Percentiles rank a stretch among this genome's conserved stretches.
Conservation (phyloP, 202 grass and related monocot species). For the Bolboschoenoplectus hybrid region DNA sequence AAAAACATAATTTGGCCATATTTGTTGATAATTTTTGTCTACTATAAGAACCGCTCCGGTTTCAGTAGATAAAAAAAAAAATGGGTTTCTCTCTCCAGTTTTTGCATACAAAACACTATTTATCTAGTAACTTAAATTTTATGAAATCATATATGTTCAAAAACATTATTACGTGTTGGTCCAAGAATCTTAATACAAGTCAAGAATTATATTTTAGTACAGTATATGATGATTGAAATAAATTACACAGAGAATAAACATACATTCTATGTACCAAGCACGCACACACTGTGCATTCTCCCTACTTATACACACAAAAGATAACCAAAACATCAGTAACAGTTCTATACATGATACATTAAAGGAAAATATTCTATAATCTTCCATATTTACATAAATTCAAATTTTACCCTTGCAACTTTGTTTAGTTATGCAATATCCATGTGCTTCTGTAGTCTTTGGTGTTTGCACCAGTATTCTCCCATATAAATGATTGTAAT, state of each 20-base stretch:
- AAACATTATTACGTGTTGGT: neutral
- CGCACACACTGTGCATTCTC: constrained; percentile 6
- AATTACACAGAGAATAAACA: constrained; percentile 1
- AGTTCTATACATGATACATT: neutral
- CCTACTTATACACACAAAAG: constrained; percentile 25
- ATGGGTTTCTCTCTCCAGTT: too few relatives aligned
- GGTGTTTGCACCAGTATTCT: neutral
- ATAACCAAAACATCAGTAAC: neutral
- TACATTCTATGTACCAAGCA: neutral
- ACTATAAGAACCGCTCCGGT: too few relatives aligned
- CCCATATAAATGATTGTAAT: neutral
- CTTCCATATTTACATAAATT: constrained; percentile 3
- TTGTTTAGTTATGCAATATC: constrained; percentile 10
- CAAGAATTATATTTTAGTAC: neutral
- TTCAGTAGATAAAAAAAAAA: too few relatives aligned
- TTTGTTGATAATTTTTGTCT: too few relatives aligned
- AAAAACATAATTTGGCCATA: too few relatives aligned
- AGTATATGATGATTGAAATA: neutral
- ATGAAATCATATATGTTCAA: neutral
- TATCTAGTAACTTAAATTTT: neutral
- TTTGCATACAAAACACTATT: too few relatives aligned
- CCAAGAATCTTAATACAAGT: neutral
- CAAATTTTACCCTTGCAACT: neutral
- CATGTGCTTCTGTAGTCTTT: constrained; percentile 6
- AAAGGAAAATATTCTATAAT: neutral